Evolutionary conservation across 192 early-diverging fungal genomes (phyloP), one percentile per base, ranked within the genome.

Genomic region (Backusella parvicylindrica): DNA sequence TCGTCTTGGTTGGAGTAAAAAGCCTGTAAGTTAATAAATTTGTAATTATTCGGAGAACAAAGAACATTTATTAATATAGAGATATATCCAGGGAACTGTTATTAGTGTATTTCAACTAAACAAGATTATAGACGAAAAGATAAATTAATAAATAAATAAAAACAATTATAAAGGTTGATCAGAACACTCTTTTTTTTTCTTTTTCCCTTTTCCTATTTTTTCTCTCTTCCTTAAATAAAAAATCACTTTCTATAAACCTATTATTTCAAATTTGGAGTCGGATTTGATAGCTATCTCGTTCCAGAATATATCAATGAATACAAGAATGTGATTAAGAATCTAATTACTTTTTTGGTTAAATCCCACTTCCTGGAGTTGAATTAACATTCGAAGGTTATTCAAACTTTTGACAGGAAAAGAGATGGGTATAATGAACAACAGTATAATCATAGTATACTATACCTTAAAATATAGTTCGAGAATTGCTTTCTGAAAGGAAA

Each of bases 1-100:
- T 18, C 79, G 79, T 31, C 63, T 81, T 31, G 79, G 79, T 23
- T 81, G 79, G 79, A 77, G 67, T 30, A 76, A 76, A 26, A 75
- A 71, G 18, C 40, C 79, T 13, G 79, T 81, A 81, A 81, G 75
- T 76, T 3, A 31, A 63, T 16, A 35, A 3, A 7, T 12, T 43
- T 31, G 41, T 30, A 47, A 64, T n/a, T 40, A 8, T 43, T 64
- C 47, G 13, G 28, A n/a, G 15, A 47, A 30, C 26, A 35, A 69
- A 38, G 26, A 66, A 30, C n/a, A 7, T 43, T 13, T 16, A 64
- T 6, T 66, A 40, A 56, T 31, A n/a, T 6, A 66, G 18, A 47
- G 43, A 41, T 71, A 26, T 72, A 38, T 0, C 3, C 68, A 77
- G 76, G 28, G 64, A 7, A 77, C 76, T 32, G 71, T 77, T 8